Evolutionary conservation across 75 land plant species (phyloP).

Genomic region (Ceratopteris richardii): DNA sequence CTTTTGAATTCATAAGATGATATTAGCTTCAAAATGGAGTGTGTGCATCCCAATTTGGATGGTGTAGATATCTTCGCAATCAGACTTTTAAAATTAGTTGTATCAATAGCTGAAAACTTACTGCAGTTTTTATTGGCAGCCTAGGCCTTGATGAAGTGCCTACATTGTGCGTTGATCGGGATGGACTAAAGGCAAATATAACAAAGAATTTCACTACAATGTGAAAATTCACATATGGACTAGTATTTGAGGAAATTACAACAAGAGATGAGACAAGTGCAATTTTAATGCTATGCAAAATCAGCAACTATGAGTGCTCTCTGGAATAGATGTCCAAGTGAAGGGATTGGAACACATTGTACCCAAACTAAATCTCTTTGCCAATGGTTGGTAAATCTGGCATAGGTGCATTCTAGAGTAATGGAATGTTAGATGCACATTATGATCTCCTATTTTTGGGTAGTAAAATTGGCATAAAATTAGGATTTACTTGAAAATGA

Average conservation of each 20-base stretch:
- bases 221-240: conserved; percentile 23
- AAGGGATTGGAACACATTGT: too few relatives aligned
- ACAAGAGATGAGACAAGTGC: conserved; percentile 23
- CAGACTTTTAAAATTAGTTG: conserved; percentile 12
- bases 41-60: conserved; percentile 19
- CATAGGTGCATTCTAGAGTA: too few relatives aligned
- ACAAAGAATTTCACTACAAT: conserved; percentile 22
- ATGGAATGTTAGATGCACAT: too few relatives aligned
- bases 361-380: too few relatives aligned
- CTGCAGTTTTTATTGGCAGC: conserved; percentile 10
- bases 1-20: conserved; percentile 25
- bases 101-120: conserved; percentile 24
- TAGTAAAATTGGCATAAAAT: too few relatives aligned
- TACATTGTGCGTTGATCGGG: conserved; percentile 28
- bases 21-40: conserved; percentile 23
- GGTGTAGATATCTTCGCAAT: conserved; percentile 9
- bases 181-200: conserved; percentile 20
- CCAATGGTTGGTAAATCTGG: too few relatives aligned
- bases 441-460: too few relatives aligned
- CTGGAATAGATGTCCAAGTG: too few relatives aligned
- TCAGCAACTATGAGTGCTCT: too few relatives aligned
- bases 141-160: conserved; percentile 11
- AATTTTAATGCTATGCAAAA: too few relatives aligned
- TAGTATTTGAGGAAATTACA: conserved; percentile 26
- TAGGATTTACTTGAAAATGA: too few relatives aligned